Evolutionary conservation across 495 filamentous ascomycete species (phyloP), one percentile per base, ranked within the genome.

Genomic region (Hypoxylon crocopeplum): DNA sequence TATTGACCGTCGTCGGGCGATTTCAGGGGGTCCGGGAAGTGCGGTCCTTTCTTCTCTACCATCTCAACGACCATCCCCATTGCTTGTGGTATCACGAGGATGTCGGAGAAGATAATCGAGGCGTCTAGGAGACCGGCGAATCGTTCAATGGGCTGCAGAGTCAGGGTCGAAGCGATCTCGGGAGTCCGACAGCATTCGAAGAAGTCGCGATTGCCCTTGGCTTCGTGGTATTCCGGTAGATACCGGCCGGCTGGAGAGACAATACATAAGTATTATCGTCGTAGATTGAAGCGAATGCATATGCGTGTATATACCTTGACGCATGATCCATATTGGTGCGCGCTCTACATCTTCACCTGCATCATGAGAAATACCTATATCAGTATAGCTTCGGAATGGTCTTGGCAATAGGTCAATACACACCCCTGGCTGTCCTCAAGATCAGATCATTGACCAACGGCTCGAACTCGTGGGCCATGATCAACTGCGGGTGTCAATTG

Each of bases 81-180:
- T 15, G 94, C 94, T 75, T 98, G 94, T 2, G 94, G 94, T 62
- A 98, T 92, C 51, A 98, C 94, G 33, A 98, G 83, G 62, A 98
- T 98, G 73, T 98, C 94, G 11, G 91, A 96, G 83, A 98, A 98
- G 71, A 98, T 98, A 65, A 98, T 98, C 25, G 94, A 92, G 12
- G 94, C 95, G 74, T 98, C 94, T 59, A 98, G 87, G 38, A 97
- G 85, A 27, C 90, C 92, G 13, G 81, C 86, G 72, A 87, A 98
- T 32, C 92, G 91, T 42, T 96, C 91, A 68, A 98, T 86, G 55
- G 94, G 94, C 71, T 98, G 94, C 21, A 98, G 77, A 1, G 94
- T 98, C 53, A 98, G 75, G 15, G 87, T 92, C 4, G 90, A 97
- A 44, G 95, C 88, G 53, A 97, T 83, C 77, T 97, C 93, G 48